Base-by-base conservation (phyloP, 2,329 filamentous ascomycete species). In the Cordyceps fumosorosea region DNA sequence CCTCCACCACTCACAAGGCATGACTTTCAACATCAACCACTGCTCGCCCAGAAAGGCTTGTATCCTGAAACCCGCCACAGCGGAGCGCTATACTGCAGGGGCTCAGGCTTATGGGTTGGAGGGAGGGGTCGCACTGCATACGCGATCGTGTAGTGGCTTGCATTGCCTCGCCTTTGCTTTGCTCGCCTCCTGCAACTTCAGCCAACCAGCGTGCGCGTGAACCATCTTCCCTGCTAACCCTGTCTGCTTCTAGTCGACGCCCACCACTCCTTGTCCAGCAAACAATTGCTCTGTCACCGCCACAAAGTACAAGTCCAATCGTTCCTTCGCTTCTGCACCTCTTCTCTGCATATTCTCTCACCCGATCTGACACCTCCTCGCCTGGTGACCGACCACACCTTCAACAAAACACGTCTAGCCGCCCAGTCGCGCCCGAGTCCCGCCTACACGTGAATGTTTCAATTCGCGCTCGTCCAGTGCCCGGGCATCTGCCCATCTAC, bases 31-130 rank as follows among this genome's bases (percentile, higher is more conserved):
- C 37, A 20, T 44, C 34, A 7, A 6, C 47, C 47, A 16, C 42
- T 40, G 40, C 22, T 29, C 50, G 40, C 34, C 24, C 40, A 32
- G 14, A 40, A 51, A 62, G 22, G 22, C 44, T 7, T 3, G n/a
- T n/a, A 48, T 51, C 48, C 59, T 62, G 59, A 62, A 62, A 62
- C 59, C 59, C 29, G 59, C 59, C 59, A 62, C 59, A 56, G 59
- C 59, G 59, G 59, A 56, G 59, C 12, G 42, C 29, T 18, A 12
- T 61, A 14, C 40, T 48, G 47, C 59, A 61, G 59, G 59, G 51
- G 51, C n/a, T 10, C 18, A 47, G n/a, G 10, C 44, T 8, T 44
- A 20, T 44, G 16, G 42, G 16, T 20, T 20, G 34, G 40, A 44
- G 40, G 55, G 40, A 61, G 51, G 51, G 42, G 59, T 50, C 18